Evolutionary conservation across 352 stramenopile genomes (phyloP).

Genomic region (Phytophthora quininea): DNA sequence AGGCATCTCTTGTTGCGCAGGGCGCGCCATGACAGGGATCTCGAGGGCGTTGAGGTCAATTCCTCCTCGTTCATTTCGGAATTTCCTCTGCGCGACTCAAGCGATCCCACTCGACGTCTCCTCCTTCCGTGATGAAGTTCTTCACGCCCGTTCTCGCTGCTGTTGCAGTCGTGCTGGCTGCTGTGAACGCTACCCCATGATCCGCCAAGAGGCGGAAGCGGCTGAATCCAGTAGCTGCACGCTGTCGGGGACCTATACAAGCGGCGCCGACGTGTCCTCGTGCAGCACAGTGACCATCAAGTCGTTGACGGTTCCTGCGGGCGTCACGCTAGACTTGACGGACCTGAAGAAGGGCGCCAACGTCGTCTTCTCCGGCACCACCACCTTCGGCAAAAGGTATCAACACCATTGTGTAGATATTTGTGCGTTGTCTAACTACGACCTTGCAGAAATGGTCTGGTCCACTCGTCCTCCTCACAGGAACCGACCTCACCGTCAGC

Average conservation of each 20-base stretch:
- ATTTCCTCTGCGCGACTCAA: neutral
- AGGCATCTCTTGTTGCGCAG: conserved; percentile 9
- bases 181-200: conserved; percentile 11
- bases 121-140: conserved; percentile 11
- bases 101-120: neutral
- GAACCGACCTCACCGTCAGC: neutral
- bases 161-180: neutral
- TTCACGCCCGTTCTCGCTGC: conserved; percentile 4
- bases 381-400: conserved; percentile 24
- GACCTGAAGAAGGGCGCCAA: conserved; percentile 20
- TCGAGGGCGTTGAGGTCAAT: too few relatives aligned
- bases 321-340: conserved; percentile 33
- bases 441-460: conserved; percentile 20
- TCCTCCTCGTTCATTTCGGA: neutral
- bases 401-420: neutral
- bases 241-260: conserved; percentile 32
- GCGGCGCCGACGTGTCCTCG: conserved; percentile 12
- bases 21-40: neutral
- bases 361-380: conserved; percentile 35
- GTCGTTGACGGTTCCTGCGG: conserved; percentile 22
- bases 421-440: neutral
- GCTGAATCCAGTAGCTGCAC: conserved; percentile 19
- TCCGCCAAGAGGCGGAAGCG: conserved; percentile 12
- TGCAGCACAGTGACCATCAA: conserved; percentile 28
- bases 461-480: conserved; percentile 21